Evolutionary conservation across 192 early-diverging fungal genomes (phyloP), one percentile per base, ranked within the genome.

Genomic region (Paraglomus brasilianum): DNA sequence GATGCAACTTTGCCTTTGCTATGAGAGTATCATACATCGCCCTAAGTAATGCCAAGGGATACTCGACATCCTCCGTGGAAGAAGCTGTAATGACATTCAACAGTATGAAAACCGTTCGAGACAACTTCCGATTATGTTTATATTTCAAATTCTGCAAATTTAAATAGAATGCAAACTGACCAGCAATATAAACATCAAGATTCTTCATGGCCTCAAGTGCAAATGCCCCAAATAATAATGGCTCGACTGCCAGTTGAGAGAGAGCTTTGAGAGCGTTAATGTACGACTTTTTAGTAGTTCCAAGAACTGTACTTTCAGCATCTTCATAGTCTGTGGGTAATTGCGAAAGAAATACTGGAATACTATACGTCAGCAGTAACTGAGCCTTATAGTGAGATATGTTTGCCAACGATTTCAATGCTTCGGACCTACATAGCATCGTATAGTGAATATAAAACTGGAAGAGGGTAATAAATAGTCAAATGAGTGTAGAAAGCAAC

Each of bases 331-430:
- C 67, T n/a, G 79, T 68, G 7, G 87, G 84, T n/a, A 89, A 75
- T 50, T 76, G 72, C 19, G 75, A 66, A 41, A 89, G 78, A 43
- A 89, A 69, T 0, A 77, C 74, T 55, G 86, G 84, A 17, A 88
- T 39, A 0, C 87, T 86, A 38, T 75, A 52, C 7, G 81, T 76
- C 11, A 85, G 71, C n/a, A 89, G 66, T 22, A 75, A 68, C 1
- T 53, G 57, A 5, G 80, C 75, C 66, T 82, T 78, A 48, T 77
- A 75, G 19, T 70, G 62, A 5, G 84, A 69, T 45, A 82, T 70
- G 21, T 76, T 69, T 5, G 74, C 66, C 55, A 88, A 53, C 8
- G 82, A 79, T 46, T 67, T 62, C 61, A 88, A 73, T n/a, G 85
- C 80, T 42, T 79, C 79, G 17, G 72, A 36, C 45, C 85, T 81